Evolutionary conservation across 495 filamentous ascomycete species (phyloP), one percentile per base, ranked within the genome.

Genomic region (Neurospora tetrasperma): DNA sequence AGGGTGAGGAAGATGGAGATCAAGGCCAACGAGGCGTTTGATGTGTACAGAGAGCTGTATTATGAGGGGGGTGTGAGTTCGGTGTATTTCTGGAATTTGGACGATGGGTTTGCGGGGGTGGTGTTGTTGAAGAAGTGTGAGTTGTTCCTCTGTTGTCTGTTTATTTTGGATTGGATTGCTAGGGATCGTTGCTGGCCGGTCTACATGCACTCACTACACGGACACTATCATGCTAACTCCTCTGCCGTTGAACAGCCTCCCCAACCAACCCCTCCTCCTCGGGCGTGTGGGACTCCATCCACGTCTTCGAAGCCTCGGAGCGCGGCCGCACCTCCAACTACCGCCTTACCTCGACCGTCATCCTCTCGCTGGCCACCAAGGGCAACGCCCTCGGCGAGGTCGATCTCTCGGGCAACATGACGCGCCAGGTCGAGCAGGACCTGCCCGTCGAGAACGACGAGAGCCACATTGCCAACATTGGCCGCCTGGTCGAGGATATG

Each of bases 1-100:
- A 85, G 91, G 72, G 94, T 98, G 73, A 87, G 96, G 76, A 93
- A 92, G 85, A 93, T 98, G 86, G 96, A 99, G 86, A 83, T 97
- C 73, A 89, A 88, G 66, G 94, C 94, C 54, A 98, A 98, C 76
- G 94, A 97, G 82, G 95, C 93, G 23, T 96, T 99, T 81, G 96
- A 99, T 83, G 89, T 98, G 72, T 99, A 99, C 82, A 87, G 96
- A 70, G 96, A 98, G 80, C 84, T 99, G 82, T 99, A 99, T 83
- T 99, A 98, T 78, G 96, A 98, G 84, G 96, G 96, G 12, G 96
- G 96, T 12, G 92, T 98, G 31, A 92, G 90, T 48, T 96, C 92
- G 75, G 96, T 97, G 11, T 99, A 99, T 83, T 92, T 99, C 74
- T 99, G 96, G 96, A 96, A 98, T 81, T 82, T 98, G 83, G 96